Evolutionary conservation across 495 filamentous ascomycete species (phyloP).

Genomic region (Podospora australis): DNA sequence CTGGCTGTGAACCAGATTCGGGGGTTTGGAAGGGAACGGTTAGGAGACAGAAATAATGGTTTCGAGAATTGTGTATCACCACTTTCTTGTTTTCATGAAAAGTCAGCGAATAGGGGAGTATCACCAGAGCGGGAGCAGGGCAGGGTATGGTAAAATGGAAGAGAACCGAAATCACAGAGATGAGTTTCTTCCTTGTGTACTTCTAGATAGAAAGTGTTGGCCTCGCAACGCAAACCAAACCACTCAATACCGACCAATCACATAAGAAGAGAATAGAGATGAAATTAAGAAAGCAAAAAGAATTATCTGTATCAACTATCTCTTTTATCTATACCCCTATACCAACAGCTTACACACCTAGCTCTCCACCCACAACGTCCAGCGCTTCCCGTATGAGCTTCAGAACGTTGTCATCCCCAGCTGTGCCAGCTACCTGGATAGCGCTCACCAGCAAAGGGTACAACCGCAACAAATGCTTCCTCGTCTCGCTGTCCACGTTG

Average conservation of each 20-base stretch:
- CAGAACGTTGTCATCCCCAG: conserved; percentile 55
- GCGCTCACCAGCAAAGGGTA: conserved; percentile 74
- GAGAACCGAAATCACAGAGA: too few species aligned
- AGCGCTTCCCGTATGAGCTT: conserved; percentile 52
- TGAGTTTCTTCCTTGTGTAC: too few species aligned
- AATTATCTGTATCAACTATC: background rate
- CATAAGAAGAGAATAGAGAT: background rate
- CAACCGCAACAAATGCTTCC: conserved; percentile 72
- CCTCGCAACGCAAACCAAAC: too few species aligned
- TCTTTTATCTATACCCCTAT: background rate
- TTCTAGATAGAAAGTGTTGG: too few species aligned
- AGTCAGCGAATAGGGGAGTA: too few species aligned
- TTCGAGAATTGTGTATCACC: too few species aligned
- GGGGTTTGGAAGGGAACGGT: too few species aligned
- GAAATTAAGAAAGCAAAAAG: background rate
- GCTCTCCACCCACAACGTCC: conserved; percentile 59
- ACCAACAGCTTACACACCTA: conserved; percentile 38
- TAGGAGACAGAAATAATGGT: too few species aligned
- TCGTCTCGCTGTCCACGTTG: conserved; percentile 44
- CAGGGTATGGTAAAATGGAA: too few species aligned
- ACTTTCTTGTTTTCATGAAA: too few species aligned
- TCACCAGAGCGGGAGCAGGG: too few species aligned
- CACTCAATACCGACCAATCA: background rate
- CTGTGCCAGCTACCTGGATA: conserved; percentile 58
- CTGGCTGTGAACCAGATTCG: too few species aligned